These are phyloP conservation scores for Pochonia chlamydosporia DNA, from an alignment of 2,329 filamentous ascomycete genomes.

Conservation along the genomic window DNA sequence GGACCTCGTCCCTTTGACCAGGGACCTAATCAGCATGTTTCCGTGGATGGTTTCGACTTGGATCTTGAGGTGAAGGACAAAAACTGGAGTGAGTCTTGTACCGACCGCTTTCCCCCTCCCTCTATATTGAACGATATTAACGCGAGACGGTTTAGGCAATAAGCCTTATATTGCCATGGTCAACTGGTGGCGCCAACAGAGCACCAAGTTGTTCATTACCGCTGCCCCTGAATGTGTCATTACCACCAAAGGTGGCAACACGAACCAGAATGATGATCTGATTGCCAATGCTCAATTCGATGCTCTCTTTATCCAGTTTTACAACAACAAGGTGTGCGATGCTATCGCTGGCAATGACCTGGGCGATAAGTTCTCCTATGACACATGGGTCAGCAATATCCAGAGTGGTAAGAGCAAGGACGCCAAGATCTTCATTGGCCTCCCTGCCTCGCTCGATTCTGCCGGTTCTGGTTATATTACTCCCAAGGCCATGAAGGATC, in stretches of 20 bases:
- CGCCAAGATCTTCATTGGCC: slow-evolving; percentile 40
- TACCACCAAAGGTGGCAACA: not conserved
- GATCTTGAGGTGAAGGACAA: slow-evolving; percentile 34
- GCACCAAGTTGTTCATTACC: slow-evolving; percentile 30
- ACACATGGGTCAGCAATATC: slow-evolving; percentile 33
- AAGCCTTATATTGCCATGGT: slow-evolving; percentile 33
- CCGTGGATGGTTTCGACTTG: slow-evolving; percentile 38
- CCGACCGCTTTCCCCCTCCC: not conserved
- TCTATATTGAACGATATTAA: slow-evolving; percentile 3
- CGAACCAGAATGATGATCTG: slow-evolving; percentile 24
- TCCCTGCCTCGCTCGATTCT: slow-evolving; percentile 26
- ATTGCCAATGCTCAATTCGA: slow-evolving; percentile 36
- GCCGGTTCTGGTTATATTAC: slow-evolving; percentile 29
- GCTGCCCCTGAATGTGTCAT: slow-evolving; percentile 40
- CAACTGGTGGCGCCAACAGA: slow-evolving; percentile 26
- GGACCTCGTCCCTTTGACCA: slow-evolving; percentile 34
- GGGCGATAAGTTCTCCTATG: slow-evolving; percentile 35
- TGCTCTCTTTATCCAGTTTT: slow-evolving; percentile 42
- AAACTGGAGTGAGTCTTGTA: slow-evolving; percentile 19
- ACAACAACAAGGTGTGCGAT: slow-evolving; percentile 39
- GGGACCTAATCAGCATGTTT: slow-evolving; percentile 16
- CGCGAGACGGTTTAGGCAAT: slow-evolving; percentile 19
- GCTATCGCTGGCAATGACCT: slow-evolving; percentile 22
- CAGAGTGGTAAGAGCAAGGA: slow-evolving; percentile 28
- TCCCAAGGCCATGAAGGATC: slow-evolving; percentile 24